phyloP scores from a whole-genome alignment of 352 stramenopile genomes.

The Globisporangium cederbergense region DNA sequence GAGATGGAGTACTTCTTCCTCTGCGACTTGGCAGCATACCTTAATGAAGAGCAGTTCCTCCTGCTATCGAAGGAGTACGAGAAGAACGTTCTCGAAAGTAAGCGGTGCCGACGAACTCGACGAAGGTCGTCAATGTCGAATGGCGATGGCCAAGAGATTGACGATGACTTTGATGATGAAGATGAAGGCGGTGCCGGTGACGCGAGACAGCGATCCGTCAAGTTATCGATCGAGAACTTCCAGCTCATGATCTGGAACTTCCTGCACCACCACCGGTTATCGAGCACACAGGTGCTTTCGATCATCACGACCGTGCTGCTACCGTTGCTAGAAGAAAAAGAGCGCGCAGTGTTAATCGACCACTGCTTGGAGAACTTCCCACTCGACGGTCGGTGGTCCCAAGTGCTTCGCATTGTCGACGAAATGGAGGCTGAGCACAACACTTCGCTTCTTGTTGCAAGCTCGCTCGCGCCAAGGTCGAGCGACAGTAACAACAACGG shows the following conservation, averaged over 20 bases:
- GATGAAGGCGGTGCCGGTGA: constrained; percentile 8
- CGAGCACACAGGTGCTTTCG: constrained; percentile 42
- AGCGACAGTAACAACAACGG: constrained; percentile 6
- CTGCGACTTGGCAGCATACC: constrained; percentile 48
- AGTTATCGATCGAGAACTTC: constrained; percentile 44
- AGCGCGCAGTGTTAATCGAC: constrained; percentile 36
- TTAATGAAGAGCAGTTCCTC: constrained; percentile 67
- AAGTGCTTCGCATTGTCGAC: constrained; percentile 40
- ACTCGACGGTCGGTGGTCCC: constrained; percentile 36
- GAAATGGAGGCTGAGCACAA: constrained; percentile 29
- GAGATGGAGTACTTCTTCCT: constrained; percentile 78
- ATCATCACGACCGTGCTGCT: constrained; percentile 43
- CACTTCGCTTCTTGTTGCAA: not conserved
- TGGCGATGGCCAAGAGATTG: constrained; percentile 16
- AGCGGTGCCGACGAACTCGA: constrained; percentile 15
- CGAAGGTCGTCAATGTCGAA: constrained; percentile 9
- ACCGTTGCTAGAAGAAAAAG: constrained; percentile 41
- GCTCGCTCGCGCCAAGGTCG: not conserved
- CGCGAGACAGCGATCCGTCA: not conserved
- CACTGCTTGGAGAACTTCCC: constrained; percentile 35
- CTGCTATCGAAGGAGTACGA: constrained; percentile 62
- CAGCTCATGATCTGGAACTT: constrained; percentile 65
- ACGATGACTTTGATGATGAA: constrained; percentile 16
- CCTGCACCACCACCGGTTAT: constrained; percentile 41
- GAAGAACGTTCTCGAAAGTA: constrained; percentile 39